Percentiles rank a stretch among this genome's conserved stretches.
Conservation (phyloP, 23 red algal genomes). For the Cyanidioschyzon merolae region DNA sequence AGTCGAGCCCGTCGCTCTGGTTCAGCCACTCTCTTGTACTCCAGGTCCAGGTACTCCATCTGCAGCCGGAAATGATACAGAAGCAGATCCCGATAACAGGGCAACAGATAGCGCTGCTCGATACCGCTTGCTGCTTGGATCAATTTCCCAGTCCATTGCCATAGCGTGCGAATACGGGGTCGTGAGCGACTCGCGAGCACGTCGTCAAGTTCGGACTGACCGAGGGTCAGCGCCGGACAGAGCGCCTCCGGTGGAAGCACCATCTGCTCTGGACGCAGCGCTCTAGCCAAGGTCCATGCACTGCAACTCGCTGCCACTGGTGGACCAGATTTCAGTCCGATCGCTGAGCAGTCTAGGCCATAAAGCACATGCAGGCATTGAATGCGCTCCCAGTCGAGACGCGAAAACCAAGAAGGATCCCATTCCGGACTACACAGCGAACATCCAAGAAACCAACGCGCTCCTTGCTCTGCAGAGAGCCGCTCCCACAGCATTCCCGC, state of each 20-base stretch:
- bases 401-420: not conserved
- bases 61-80: not conserved
- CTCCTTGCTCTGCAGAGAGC: not conserved
- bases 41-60: not conserved
- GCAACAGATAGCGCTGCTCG: not conserved
- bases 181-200: not conserved
- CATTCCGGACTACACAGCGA: not conserved
- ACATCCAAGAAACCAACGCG: not conserved
- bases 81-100: not conserved
- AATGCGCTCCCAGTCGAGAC: not conserved
- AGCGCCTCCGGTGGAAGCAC: not conserved
- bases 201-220: not conserved
- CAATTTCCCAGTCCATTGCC: not conserved
- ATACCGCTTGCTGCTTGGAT: not conserved
- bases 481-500: not conserved
- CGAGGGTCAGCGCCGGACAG: not conserved
- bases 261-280: not conserved
- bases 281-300: not conserved
- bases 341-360: not conserved
- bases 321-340: not conserved
- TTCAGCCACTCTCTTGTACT: slow-evolving; percentile 4
- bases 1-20: not conserved
- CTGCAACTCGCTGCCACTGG: not conserved
- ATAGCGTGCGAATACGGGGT: not conserved
- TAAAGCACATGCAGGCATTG: not conserved